These are phyloP conservation scores for Fusarium sp. DNA, from an alignment of 2,329 filamentous ascomycete species.

Conservation along the genomic window DNA sequence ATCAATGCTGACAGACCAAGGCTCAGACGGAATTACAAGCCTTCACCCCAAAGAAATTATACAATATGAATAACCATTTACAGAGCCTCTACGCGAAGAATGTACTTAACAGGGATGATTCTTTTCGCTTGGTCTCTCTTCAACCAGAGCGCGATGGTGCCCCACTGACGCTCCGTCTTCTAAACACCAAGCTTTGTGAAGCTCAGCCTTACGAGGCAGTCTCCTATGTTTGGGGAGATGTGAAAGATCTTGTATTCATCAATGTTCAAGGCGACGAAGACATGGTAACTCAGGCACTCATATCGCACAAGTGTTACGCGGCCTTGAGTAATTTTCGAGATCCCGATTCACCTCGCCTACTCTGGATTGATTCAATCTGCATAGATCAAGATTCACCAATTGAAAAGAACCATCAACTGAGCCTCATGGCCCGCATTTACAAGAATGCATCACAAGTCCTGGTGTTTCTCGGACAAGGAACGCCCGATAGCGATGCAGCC, in stretches of 20 bases:
- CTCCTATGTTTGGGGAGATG: neutral
- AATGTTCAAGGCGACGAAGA: neutral
- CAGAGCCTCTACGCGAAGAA: neutral
- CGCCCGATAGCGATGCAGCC: neutral
- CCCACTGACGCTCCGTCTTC: neutral
- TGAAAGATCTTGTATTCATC: neutral
- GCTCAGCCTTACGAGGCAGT: neutral
- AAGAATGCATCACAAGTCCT: neutral
- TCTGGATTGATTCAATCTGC: neutral
- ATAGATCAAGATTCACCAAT: neutral
- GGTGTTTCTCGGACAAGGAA: neutral
- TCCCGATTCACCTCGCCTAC: neutral
- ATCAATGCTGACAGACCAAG: neutral
- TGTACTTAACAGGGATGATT: neutral
- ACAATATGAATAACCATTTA: neutral
- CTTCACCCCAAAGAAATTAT: rapidly evolving
- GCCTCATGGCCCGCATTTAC: neutral
- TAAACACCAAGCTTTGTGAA: neutral
- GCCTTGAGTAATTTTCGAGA: neutral
- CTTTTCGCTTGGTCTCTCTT: neutral
- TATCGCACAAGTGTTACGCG: neutral
- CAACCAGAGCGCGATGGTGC: neutral
- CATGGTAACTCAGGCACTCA: neutral
- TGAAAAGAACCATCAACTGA: neutral
- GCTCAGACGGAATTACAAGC: rapidly evolving